Conservation (phyloP, 2,329 filamentous ascomycete species). For the Arthrinium puccinioides region DNA sequence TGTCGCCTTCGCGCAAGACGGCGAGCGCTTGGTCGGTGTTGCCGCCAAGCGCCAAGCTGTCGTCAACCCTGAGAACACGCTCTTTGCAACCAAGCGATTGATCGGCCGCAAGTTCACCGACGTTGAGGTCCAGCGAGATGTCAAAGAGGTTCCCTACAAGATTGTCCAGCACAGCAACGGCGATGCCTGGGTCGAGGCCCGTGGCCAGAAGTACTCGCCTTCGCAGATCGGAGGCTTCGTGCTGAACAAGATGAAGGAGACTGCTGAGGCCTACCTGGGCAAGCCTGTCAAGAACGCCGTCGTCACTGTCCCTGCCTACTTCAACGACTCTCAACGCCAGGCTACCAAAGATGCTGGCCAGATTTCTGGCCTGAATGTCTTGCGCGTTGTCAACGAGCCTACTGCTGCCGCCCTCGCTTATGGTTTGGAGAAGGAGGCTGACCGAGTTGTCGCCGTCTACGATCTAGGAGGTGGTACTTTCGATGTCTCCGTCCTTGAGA, state of each 20-base stretch:
- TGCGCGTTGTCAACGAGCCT: slow-evolving; percentile 96
- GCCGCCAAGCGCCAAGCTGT: slow-evolving; percentile 97
- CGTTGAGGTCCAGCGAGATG: slow-evolving; percentile 87
- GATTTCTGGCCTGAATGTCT: slow-evolving; percentile 91
- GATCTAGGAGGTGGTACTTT: slow-evolving; percentile 98
- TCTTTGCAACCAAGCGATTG: slow-evolving; percentile 97
- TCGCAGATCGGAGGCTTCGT: slow-evolving; percentile 98
- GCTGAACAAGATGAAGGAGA: slow-evolving; percentile 99
- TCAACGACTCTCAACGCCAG: slow-evolving; percentile 97
- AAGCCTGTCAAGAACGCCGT: slow-evolving; percentile 93
- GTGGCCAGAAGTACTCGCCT: slow-evolving; percentile 91
- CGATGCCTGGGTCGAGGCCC: slow-evolving; percentile 91
- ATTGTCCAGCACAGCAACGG: slow-evolving; percentile 96
- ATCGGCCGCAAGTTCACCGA: slow-evolving; percentile 97
- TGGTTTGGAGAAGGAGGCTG: slow-evolving; percentile 88
- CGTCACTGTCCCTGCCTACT: slow-evolving; percentile 95
- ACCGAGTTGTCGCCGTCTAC: slow-evolving; percentile 89
- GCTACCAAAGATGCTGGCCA: slow-evolving; percentile 97
- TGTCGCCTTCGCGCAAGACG: slow-evolving; percentile 90
- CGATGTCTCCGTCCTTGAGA: slow-evolving; percentile 96
- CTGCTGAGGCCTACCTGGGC: slow-evolving; percentile 84
- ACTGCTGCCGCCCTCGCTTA: slow-evolving; percentile 94
- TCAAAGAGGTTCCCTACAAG: slow-evolving; percentile 98
- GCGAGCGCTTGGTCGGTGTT: slow-evolving; percentile 93
- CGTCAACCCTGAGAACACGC: slow-evolving; percentile 96